Percentiles rank a stretch among this genome's conserved stretches.
phyloP scores from a whole-genome alignment of 441 rosid species.

The Bruguiera hainesii region DNA sequence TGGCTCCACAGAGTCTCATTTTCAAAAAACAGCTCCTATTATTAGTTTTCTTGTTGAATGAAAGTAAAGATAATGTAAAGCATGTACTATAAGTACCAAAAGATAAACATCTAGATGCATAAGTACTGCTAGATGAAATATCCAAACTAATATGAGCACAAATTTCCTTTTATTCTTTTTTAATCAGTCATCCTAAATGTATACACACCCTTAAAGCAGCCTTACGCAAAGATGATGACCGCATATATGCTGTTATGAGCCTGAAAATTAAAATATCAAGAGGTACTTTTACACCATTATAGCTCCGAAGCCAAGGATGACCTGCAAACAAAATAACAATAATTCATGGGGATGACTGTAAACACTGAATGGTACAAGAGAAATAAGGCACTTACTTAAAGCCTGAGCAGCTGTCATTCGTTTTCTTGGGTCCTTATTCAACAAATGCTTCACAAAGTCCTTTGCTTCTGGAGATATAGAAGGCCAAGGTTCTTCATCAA shows the following conservation, averaged over 20 bases:
- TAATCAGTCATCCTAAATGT: not conserved
- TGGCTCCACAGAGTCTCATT: not conserved
- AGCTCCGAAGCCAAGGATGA: constrained; percentile 84
- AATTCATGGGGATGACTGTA: constrained; percentile 12
- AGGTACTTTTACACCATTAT: constrained; percentile 50
- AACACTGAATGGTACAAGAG: constrained; percentile 19
- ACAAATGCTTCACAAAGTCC: constrained; percentile 74
- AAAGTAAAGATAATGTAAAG: not conserved
- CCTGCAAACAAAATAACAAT: constrained; percentile 41
- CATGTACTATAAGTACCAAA: not conserved
- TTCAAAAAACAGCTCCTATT: not conserved
- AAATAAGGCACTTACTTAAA: constrained; percentile 50
- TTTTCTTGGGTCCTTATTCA: constrained; percentile 82
- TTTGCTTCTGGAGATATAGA: constrained; percentile 74
- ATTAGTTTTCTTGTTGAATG: not conserved
- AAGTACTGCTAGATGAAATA: not conserved
- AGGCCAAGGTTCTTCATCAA: constrained; percentile 90
- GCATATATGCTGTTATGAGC: constrained; percentile 75
- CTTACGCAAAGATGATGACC: constrained; percentile 78
- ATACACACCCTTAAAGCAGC: constrained; percentile 85
- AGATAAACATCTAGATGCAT: constrained; percentile 2
- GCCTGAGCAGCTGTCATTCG: constrained; percentile 97
- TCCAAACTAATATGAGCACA: not conserved
- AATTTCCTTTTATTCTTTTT: not conserved
- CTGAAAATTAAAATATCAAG: constrained; percentile 73